Conservation (phyloP, 768 basidiomycete species). For the Hygrocybe punicea region DNA sequence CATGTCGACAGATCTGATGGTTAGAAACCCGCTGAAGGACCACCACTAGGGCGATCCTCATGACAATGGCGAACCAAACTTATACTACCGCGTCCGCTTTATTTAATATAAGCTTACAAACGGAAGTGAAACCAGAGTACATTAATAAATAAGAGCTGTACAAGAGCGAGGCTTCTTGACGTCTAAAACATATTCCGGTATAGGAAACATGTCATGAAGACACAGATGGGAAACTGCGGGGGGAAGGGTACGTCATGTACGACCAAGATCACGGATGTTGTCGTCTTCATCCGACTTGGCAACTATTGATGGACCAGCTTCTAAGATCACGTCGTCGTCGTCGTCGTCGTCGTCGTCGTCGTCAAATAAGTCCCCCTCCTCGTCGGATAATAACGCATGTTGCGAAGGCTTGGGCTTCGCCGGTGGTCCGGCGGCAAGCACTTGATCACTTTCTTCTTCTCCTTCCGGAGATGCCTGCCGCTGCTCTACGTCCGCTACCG, state of each 20-base stretch:
- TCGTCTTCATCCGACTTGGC: conserved; percentile 17
- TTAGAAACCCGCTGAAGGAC: too few relatives aligned
- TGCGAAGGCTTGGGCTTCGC: conserved; percentile 33
- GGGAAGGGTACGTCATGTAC: background rate
- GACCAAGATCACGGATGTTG: conserved; percentile 1
- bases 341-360: conserved; percentile 51
- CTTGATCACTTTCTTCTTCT: conserved; percentile 39
- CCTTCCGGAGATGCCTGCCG: conserved; percentile 16
- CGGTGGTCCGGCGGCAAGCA: conserved; percentile 57
- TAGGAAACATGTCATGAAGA: too few relatives aligned
- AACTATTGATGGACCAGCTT: conserved; percentile 61
- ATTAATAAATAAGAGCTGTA: too few relatives aligned
- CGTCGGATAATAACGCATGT: conserved; percentile 31
- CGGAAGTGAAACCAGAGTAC: too few relatives aligned
- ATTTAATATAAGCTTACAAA: too few relatives aligned
- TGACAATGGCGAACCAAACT: too few relatives aligned
- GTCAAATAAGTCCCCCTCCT: conserved; percentile 38
- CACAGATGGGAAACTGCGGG: background rate
- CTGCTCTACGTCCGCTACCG: conserved; percentile 36
- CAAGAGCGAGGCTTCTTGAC: too few relatives aligned
- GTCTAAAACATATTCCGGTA: too few relatives aligned
- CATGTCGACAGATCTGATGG: too few relatives aligned
- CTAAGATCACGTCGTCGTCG: conserved; percentile 71
- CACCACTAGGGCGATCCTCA: too few relatives aligned
- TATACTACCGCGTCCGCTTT: too few relatives aligned